These are phyloP conservation scores for Solanum hybrid DNA, from an alignment of 305 asterid genomes.

Conservation along the genomic window DNA sequence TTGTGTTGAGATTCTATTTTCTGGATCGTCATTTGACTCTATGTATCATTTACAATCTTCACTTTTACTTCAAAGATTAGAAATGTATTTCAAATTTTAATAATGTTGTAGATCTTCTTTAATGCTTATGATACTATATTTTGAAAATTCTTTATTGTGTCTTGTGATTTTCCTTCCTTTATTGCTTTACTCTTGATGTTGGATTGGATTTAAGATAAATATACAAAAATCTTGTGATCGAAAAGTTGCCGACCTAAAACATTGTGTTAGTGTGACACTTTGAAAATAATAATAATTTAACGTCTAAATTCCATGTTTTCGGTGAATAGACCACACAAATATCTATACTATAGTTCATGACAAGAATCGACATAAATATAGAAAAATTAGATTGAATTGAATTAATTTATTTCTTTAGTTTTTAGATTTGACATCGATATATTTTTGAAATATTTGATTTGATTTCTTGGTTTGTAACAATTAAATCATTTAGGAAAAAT, in stretches of 20 bases:
- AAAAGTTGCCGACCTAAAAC: neutral
- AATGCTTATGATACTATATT: neutral
- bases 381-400: too few species aligned
- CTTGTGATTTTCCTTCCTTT: neutral
- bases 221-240: too few species aligned
- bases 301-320: neutral
- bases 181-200: neutral
- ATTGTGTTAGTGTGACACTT: neutral
- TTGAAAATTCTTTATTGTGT: neutral
- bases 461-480: neutral
- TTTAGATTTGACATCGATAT: too few species aligned
- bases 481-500: too few species aligned
- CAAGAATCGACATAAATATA: neutral
- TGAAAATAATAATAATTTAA: neutral
- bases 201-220: neutral
- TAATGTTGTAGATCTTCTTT: neutral
- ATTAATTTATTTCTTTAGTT: neutral
- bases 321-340: neutral
- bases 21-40: neutral
- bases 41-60: neutral
- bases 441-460: neutral
- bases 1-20: neutral
- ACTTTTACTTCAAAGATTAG: neutral
- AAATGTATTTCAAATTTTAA: neutral
- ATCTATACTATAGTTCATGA: neutral